Evolutionary conservation across 176 grass and related monocot species (phyloP), one percentile per base, ranked within the genome.

Genomic region (Olyra latifolia): DNA sequence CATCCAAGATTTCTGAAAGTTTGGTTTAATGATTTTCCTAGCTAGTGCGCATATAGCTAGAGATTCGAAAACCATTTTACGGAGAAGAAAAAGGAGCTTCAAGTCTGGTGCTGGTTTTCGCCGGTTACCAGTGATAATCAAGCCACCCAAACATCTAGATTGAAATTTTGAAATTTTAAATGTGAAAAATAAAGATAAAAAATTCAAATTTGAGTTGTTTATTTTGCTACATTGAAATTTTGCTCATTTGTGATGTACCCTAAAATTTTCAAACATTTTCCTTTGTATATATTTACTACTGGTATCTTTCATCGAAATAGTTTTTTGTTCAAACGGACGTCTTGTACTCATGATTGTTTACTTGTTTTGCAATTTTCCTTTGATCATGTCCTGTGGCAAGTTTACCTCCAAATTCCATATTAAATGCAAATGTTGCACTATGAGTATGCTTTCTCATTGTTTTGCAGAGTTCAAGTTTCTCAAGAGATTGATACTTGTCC

Each of bases 391-490:
- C 7, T 76, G 38, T 73, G 76, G 35, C 52, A 84, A 84, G 6
- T 32, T 56, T 14, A 70, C 67, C 45, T 80, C 25, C 53, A 75
- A 74, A 24, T 61, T 61, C 40, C 23, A 28, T 68, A 30, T 52
- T 47, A 42, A 80, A 29, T 80, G 56, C 54, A 39, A 35, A 83
- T 30, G 53, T 10, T 13, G 69, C 55, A 58, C 35, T 69, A 25
- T 35, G 73, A 50, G 50, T 79, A 44, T 87, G 48, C 3, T 81
- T 54, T 68, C 29, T 71, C 27, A 86, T 59, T 69, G 50, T 85
- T 84, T 85, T 82, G 25, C 87, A 94, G 95, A 92, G 80, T 98
- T 98, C 83, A 92, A 75, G 83, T 98, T 98, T 78, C 92, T 98
- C 44, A 80, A 83, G 84, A 94, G 95, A 49, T 83, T 98, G 85